These are phyloP conservation scores for Haplographium delicatum DNA, from an alignment of 495 filamentous ascomycete genomes.

Conservation along the genomic window DNA sequence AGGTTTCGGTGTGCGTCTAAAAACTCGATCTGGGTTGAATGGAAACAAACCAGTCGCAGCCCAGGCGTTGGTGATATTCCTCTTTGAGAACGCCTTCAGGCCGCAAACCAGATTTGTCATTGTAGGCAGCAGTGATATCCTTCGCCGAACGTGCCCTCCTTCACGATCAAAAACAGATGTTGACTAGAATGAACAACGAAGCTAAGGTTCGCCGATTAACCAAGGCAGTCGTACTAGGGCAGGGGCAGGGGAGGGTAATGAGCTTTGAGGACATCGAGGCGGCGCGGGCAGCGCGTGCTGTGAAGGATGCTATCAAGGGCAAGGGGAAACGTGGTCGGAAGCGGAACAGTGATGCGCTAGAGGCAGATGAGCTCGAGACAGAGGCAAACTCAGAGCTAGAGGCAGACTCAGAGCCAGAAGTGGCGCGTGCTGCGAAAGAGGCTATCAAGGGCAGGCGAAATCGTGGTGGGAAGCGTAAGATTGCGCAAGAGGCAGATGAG, in stretches of 20 bases:
- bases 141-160: too few species aligned
- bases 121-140: too few species aligned
- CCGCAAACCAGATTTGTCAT: too few species aligned
- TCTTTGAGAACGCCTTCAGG: conserved; percentile 28
- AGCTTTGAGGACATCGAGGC: conserved; percentile 33
- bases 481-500: conserved; percentile 4
- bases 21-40: conserved; percentile 31
- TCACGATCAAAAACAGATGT: conserved; percentile 27
- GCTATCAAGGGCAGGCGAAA: conserved; percentile 5
- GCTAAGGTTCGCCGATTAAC: conserved; percentile 27
- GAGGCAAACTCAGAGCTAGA: conserved; percentile 19
- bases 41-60: conserved; percentile 28
- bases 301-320: conserved; percentile 23
- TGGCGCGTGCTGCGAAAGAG: conserved; percentile 20
- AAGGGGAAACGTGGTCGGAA: conserved; percentile 28
- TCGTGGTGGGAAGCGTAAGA: conserved; percentile 24
- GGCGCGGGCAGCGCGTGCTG: conserved; percentile 29
- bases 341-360: conserved; percentile 23
- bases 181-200: conserved; percentile 27
- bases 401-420: conserved; percentile 10
- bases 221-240: conserved; percentile 26
- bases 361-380: conserved; percentile 16
- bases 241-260: conserved; percentile 29
- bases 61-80: conserved; percentile 30
- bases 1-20: conserved; percentile 24